These are phyloP conservation scores for Hanseniaspora osmophila DNA, from an alignment of 805 yeast species.

Conservation along the genomic window DNA sequence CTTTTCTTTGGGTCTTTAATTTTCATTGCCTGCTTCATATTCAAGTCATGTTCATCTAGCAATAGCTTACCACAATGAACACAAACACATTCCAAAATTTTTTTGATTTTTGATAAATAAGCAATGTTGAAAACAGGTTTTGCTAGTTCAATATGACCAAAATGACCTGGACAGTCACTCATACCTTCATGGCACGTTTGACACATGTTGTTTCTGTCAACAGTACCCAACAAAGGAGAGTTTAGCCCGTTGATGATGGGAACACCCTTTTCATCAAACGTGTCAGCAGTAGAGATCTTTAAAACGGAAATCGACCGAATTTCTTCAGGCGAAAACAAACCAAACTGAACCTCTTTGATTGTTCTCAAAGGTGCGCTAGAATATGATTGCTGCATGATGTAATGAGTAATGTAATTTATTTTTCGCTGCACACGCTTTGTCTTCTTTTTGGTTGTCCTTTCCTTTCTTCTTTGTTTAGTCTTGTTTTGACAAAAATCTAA, in stretches of 20 bases:
- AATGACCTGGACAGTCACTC: constrained; percentile 99
- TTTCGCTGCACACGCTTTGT: constrained; percentile 1
- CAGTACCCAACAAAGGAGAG: constrained; percentile 93
- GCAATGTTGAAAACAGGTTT: constrained; percentile 98
- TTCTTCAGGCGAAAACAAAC: constrained; percentile 95
- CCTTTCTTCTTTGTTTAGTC: not conserved
- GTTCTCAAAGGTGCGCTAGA: constrained; percentile 97
- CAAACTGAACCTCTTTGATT: constrained; percentile 96
- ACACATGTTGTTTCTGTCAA: constrained; percentile 93
- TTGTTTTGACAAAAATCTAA: too few species aligned
- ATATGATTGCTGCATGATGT: constrained; percentile 37
- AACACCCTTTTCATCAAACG: constrained; percentile 96
- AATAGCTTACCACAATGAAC: constrained; percentile 96
- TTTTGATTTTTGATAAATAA: constrained; percentile 83
- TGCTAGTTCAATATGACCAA: constrained; percentile 96
- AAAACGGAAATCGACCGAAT: constrained; percentile 94
- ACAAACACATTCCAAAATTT: constrained; percentile 91
- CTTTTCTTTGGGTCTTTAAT: constrained; percentile 91
- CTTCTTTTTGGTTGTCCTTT: not conserved
- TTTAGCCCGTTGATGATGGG: constrained; percentile 95
- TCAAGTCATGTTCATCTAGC: constrained; percentile 55
- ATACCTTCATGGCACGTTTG: constrained; percentile 98
- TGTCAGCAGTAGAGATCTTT: constrained; percentile 94
- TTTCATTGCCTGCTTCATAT: constrained; percentile 75
- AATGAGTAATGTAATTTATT: constrained; percentile 1